Conservation (phyloP, 2,329 filamentous ascomycete genomes). For the Xylogone sp. region DNA sequence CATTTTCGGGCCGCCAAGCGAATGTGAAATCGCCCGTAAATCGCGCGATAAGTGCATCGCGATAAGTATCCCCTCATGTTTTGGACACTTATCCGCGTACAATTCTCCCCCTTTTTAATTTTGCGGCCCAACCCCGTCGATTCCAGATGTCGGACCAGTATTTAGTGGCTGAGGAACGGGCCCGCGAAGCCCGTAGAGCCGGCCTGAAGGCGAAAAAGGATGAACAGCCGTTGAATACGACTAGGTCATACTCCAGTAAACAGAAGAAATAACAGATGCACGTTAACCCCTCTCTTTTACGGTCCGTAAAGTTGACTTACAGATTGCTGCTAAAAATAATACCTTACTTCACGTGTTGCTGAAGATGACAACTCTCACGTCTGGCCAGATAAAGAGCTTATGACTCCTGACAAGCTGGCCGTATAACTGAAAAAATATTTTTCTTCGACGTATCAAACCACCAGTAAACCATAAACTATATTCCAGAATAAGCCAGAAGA, state of each 20-base stretch:
- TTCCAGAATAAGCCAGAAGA: not conserved
- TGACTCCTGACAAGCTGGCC: constrained; percentile 3
- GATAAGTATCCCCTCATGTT: not conserved
- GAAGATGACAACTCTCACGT: constrained; percentile 1
- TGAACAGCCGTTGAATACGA: constrained; percentile 3
- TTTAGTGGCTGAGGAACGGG: not conserved
- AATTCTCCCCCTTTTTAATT: not conserved
- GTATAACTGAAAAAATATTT: constrained; percentile 3
- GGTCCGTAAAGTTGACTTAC: not conserved
- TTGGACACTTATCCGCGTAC: not conserved
- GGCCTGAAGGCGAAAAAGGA: constrained; percentile 5
- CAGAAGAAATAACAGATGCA: constrained; percentile 1
- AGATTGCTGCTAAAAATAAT: not conserved
- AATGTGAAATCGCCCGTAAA: not conserved
- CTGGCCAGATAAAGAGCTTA: constrained; percentile 3
- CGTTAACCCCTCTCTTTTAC: not conserved
- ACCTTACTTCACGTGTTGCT: not conserved
- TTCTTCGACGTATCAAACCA: not conserved
- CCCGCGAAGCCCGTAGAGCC: constrained; percentile 1
- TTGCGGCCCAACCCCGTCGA: not conserved
- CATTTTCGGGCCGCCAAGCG: not conserved
- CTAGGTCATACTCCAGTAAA: not conserved
- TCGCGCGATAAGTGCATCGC: not conserved
- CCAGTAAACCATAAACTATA: not conserved
- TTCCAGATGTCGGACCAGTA: not conserved